Evolutionary conservation across 2,329 filamentous ascomycete genomes (phyloP).

Genomic region (Fusarium pseudograminearum): DNA sequence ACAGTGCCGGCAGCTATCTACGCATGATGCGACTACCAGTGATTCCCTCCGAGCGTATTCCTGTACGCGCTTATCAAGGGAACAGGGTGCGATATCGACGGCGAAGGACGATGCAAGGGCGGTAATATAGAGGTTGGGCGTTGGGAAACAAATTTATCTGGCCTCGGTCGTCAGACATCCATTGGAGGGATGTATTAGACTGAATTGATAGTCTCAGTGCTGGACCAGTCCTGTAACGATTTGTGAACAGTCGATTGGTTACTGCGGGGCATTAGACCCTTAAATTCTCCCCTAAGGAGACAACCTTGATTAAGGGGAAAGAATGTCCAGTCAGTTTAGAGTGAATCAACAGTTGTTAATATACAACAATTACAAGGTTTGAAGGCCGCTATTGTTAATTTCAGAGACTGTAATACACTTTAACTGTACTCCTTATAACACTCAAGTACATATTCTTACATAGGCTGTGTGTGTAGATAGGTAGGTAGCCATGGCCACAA

Average conservation of each 20-base stretch:
- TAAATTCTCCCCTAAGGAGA: conserved; percentile 24
- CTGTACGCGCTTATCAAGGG: conserved; percentile 18
- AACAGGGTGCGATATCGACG: conserved; percentile 13
- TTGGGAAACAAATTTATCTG: conserved; percentile 43
- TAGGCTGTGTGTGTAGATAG: not conserved
- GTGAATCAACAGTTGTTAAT: not conserved
- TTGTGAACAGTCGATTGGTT: conserved; percentile 45
- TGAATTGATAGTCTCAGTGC: conserved; percentile 15
- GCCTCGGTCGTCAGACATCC: conserved; percentile 27
- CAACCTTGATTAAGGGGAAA: conserved; percentile 31
- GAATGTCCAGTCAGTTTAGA: not conserved
- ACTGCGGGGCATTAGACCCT: conserved; percentile 41
- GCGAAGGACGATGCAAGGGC: conserved; percentile 24
- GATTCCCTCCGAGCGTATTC: conserved; percentile 2
- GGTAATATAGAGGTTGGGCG: conserved; percentile 29
- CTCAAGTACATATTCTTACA: not conserved
- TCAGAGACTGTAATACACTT: too few relatives aligned
- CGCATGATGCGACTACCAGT: conserved; percentile 39
- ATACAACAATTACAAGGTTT: not conserved
- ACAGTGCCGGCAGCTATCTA: conserved; percentile 35
- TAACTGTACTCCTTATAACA: not conserved
- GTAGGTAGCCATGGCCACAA: not conserved
- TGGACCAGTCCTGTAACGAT: conserved; percentile 40
- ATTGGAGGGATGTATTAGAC: conserved; percentile 28
- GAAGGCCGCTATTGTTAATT: not conserved